A percentile compares a stretch with the other conserved stretches of the same genome.
These are phyloP conservation scores for Dysphania ambrosioides DNA, from an alignment of 148 eudicot genomes.

Conservation along the genomic window DNA sequence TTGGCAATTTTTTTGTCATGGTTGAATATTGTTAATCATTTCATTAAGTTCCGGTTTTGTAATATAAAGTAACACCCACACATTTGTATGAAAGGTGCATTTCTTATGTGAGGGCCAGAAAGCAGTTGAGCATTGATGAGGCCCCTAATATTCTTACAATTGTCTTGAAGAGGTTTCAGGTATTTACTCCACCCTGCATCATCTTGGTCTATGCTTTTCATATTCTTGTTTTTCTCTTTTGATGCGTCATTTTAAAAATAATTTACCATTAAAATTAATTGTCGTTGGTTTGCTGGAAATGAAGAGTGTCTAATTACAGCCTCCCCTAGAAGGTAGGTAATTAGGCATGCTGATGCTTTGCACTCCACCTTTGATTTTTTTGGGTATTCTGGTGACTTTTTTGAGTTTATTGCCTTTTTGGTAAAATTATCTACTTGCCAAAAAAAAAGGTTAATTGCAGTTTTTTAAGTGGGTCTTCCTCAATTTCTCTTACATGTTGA, in stretches of 20 bases:
- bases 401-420: too few species aligned
- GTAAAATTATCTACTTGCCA: too few species aligned
- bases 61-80: constrained; percentile 13
- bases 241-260: neutral
- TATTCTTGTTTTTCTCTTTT: neutral
- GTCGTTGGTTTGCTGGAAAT: too few species aligned
- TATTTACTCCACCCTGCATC: constrained; percentile 22
- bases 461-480: too few species aligned
- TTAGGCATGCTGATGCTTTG: too few species aligned
- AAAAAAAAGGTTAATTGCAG: too few species aligned
- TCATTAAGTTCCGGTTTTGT: neutral
- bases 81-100: constrained; percentile 53
- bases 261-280: neutral
- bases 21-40: neutral
- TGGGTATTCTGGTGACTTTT: too few species aligned
- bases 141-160: constrained; percentile 94
- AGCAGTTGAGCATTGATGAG: constrained; percentile 82
- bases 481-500: neutral
- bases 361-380: too few species aligned
- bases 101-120: constrained; percentile 78
- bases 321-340: too few species aligned
- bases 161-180: constrained; percentile 97
- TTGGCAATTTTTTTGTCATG: constrained; percentile 18
- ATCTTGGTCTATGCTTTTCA: neutral
- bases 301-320: too few species aligned